Base-by-base conservation (phyloP, 208 protist species). In the Acanthamoeba castellanii region DNA sequence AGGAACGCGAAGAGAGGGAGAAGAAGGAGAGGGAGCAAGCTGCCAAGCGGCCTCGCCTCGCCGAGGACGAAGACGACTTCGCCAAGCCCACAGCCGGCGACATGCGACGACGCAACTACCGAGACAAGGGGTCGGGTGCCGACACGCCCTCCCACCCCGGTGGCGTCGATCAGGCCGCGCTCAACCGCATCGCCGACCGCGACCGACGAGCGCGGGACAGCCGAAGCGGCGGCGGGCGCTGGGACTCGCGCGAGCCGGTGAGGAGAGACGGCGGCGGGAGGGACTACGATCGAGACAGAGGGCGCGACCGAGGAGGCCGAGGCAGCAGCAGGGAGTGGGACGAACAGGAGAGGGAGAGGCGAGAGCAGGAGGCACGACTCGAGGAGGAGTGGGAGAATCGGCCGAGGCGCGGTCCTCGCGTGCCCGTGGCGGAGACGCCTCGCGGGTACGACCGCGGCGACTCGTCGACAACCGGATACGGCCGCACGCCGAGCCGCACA, bases 81-180 rank as follows among this genome's bases (percentile, higher is more conserved):
- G 45, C 91, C n/a, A 22, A 34, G 25, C 20, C n/a, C 57, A 68
- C 90, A 27, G 34, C 32, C 13, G 52, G 66, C 37, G 47, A 84
- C 30, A 25, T 66, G 14, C 14, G 68, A 25, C 74, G 45, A 47
- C 20, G 74, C 3, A 59, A 94, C 47, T 84, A 94, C 66, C n/a
- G 74, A 94, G 74, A 84, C 18, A 94, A 30, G 25, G 74, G 50
- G 5, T 14, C 45, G 50, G 68, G 74, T 18, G 68, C 66, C 20
- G 74, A 94, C 30, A 94, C 90, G 37, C 90, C 90, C 34, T 94
- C 90, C 22, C 90, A 94, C 50, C 50, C 90, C 13, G 90, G 90
- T 22, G 90, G 90, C n/a, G 90, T 94, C 0, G 74, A 94, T 34
- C 90, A 78, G 6, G 87, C 57, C 20, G 57, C 87, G 34, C 59